These are phyloP conservation scores for Pulveroboletus sp. DNA, from an alignment of 768 basidiomycete genomes.

Conservation along the genomic window DNA sequence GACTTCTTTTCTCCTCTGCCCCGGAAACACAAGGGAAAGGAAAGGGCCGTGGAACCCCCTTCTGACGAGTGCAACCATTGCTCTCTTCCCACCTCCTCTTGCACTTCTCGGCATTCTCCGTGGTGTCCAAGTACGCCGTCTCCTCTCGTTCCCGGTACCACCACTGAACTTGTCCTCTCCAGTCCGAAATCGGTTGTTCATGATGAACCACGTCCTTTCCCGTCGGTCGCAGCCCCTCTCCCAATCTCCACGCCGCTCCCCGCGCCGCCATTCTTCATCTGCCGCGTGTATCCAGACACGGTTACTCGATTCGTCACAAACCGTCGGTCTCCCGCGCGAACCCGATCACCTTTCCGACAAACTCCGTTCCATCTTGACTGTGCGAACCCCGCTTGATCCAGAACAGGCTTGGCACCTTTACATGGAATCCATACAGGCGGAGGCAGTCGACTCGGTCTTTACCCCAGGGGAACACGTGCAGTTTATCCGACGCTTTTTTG, in stretches of 20 bases:
- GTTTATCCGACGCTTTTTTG: conserved; percentile 26
- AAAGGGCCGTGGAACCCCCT: conserved; percentile 34
- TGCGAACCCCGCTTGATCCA: conserved; percentile 27
- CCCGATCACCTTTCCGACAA: conserved; percentile 4
- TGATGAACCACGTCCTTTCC: conserved; percentile 36
- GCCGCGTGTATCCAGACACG: conserved; percentile 16
- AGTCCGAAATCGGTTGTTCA: conserved; percentile 36
- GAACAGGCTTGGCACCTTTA: conserved; percentile 43
- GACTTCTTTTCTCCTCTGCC: conserved; percentile 60
- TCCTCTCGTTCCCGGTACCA: background rate
- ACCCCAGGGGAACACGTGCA: conserved; percentile 24
- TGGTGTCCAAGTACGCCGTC: conserved; percentile 45
- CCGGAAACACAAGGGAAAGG: conserved; percentile 53
- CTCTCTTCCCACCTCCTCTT: conserved; percentile 40
- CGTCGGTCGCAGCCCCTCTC: conserved; percentile 19
- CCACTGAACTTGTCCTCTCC: conserved; percentile 8
- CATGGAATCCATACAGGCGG: conserved; percentile 9
- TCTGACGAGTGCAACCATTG: conserved; percentile 31
- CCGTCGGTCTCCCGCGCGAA: conserved; percentile 2
- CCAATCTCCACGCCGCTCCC: conserved; percentile 14
- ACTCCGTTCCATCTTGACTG: conserved; percentile 21
- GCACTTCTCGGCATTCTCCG: conserved; percentile 43
- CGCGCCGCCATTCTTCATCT: conserved; percentile 24
- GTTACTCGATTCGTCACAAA: conserved; percentile 6
- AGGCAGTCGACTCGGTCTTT: conserved; percentile 11